Percentiles rank a stretch among this genome's conserved stretches.
phyloP scores from a whole-genome alignment of 1,139 yeast species.

The Kazachstania sp. region DNA sequence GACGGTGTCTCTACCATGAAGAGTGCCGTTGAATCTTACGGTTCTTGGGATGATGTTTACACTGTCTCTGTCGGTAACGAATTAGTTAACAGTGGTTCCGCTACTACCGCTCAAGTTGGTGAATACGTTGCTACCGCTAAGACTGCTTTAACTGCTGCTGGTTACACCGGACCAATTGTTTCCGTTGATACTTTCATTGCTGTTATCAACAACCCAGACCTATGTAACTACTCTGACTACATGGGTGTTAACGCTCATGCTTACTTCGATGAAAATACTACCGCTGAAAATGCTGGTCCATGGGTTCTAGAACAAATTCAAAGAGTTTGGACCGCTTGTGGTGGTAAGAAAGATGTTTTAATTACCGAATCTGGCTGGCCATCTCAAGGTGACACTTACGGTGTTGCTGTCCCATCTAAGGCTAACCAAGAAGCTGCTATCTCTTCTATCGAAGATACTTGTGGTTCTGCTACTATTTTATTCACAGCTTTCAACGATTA shows the following conservation, averaged over 20 bases:
- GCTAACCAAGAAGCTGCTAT: constrained; percentile 56
- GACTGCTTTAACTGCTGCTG: constrained; percentile 51
- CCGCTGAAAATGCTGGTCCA: constrained; percentile 58
- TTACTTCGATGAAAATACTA: constrained; percentile 64
- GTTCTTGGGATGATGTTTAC: constrained; percentile 61
- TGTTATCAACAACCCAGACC: constrained; percentile 56
- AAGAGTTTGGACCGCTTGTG: constrained; percentile 58
- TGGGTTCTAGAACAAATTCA: constrained; percentile 63
- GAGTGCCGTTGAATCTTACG: constrained; percentile 45
- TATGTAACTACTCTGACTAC: constrained; percentile 66
- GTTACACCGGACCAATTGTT: constrained; percentile 63
- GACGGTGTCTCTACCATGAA: constrained; percentile 47
- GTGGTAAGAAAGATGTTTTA: constrained; percentile 47
- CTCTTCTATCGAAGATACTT: constrained; percentile 42
- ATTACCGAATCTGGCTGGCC: constrained; percentile 84
- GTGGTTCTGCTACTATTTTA: constrained; percentile 50
- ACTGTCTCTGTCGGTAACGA: constrained; percentile 78
- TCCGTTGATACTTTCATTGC: constrained; percentile 76
- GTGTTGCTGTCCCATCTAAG: constrained; percentile 59
- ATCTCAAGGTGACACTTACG: constrained; percentile 54
- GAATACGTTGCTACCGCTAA: constrained; percentile 49
- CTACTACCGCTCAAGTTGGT: constrained; percentile 49
- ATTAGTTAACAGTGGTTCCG: constrained; percentile 59
- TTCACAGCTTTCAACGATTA: constrained; percentile 69
- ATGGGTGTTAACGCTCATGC: constrained; percentile 78